Evolutionary conservation across 495 filamentous ascomycete species (phyloP), one percentile per base, ranked within the genome.

Genomic region (Chaetomium cochliodes): DNA sequence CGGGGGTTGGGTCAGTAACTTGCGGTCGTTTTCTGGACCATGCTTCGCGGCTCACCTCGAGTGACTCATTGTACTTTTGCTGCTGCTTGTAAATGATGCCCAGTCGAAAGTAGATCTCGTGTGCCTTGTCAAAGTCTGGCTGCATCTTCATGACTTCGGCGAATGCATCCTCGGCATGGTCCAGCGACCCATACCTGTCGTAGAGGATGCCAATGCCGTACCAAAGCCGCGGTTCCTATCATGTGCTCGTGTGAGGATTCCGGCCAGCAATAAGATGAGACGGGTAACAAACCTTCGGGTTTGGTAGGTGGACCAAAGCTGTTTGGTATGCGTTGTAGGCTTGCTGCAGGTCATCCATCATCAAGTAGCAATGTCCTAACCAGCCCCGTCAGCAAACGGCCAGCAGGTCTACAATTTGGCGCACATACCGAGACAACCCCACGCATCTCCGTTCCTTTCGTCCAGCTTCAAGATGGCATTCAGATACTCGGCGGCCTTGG

Each of bases 31-130:
- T 18, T 13, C n/a, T 53, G 49, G 28, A 23, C 22, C 18, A 58
- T 70, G 62, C 11, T 37, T n/a, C 16, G 33, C 26, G 42, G 77
- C 81, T 67, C 82, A 96, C 93, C 81, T 97, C 94, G 58, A 98
- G 80, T 77, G 92, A 96, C 69, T 93, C 87, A 47, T 82, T 84
- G 72, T 94, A 99, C 76, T 98, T 98, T 63, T 93, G 89, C 72
- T 98, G 96, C 65, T 97, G 92, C 75, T 99, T 99, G 81, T 98
- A 98, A 53, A 99, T 98, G 79, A 99, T 99, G 26, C 94, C 94
- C 46, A 99, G 84, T 18, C 94, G 88, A 79, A 99, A 99, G 78
- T 98, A 99, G 60, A 99, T 97, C 72, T 99, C 94, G 71, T 98
- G 98, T 55, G 94, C 92, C 82, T 99, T 99, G 73, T 99, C 94